Evolutionary conservation across 331 rosid species (phyloP), one percentile per base, ranked within the genome.

Genomic region (Prunus yedoensis): DNA sequence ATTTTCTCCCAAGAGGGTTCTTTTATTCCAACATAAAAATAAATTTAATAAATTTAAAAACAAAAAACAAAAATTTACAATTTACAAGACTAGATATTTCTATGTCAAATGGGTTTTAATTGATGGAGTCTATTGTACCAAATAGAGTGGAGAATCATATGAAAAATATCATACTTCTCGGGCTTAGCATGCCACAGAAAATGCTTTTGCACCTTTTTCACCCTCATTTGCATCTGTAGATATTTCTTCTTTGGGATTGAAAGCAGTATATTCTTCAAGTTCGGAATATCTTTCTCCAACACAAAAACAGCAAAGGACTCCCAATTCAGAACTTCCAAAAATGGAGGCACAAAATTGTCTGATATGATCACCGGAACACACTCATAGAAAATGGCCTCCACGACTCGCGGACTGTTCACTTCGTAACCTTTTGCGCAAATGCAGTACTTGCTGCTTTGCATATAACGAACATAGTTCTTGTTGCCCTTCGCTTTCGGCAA

Each of bases 341-440:
- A 80, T 1, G 99, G 99, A 53, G 99, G 97, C 85, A 95, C 88
- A 27, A 88, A 95, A 70, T 95, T 92, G 86, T 95, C 99, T 7
- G 99, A 92, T 83, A 95, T 84, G 79, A 95, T 88, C 45, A 95
- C 98, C 0, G 99, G 99, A 74, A 95, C 68, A 49, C 99, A 92
- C 77, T 92, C 98, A 3, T 87, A 79, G 80, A 87, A 80, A 73
- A 95, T 89, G 56, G 98, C 86, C 78, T 95, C 99, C 23, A 92
- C 98, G 67, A 92, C 96, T 13, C 99, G 81, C 0, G 98, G 97
- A 54, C 99, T 95, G 79, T 95, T 92, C 58, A 95, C 99, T 79
- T 95, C 99, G 3, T 87, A 96, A 2, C 99, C 99, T 77, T 91
- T 90, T 35, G 97, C 97, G 43, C 98, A 92, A 3, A 95, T 90